phyloP scores from a whole-genome alignment of 495 filamentous ascomycete genomes.

The Xylaria cubensis region DNA sequence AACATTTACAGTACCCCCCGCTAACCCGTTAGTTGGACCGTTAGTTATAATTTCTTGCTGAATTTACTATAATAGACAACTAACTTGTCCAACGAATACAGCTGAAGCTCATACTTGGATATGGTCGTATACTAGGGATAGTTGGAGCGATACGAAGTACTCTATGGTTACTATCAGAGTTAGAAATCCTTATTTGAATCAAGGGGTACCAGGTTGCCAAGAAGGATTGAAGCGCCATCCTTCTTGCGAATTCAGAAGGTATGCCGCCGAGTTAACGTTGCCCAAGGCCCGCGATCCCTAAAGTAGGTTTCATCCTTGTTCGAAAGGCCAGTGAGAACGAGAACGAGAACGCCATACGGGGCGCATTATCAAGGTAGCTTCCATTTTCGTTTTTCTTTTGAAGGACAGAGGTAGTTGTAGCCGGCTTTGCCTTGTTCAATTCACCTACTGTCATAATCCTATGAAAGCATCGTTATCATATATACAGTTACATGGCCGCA shows the following conservation, averaged over 20 bases:
- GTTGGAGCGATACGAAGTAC: not conserved
- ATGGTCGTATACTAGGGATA: not conserved
- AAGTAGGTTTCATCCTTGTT: not conserved
- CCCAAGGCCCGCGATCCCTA: not conserved
- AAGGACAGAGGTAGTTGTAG: not conserved
- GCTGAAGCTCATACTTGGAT: not conserved
- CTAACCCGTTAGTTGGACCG: not conserved
- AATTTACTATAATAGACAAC: not conserved
- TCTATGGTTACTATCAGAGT: not conserved
- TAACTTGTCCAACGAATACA: not conserved
- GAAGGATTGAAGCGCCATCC: constrained; percentile 1
- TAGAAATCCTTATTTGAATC: not conserved
- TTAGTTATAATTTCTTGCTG: not conserved
- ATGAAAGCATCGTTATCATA: not conserved
- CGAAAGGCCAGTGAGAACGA: not conserved
- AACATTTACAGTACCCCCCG: not conserved
- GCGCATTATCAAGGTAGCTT: not conserved
- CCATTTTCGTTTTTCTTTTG: not conserved
- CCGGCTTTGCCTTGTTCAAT: not conserved
- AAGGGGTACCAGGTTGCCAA: not conserved
- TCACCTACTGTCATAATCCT: not conserved
- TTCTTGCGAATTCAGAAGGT: not conserved
- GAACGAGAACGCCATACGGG: no score
- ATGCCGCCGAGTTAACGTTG: not conserved
- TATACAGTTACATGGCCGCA: not conserved